Percentiles rank a stretch among this genome's conserved stretches.
These are phyloP conservation scores for Linum tenue DNA, from an alignment of 345 rosid genomes.

Conservation along the genomic window DNA sequence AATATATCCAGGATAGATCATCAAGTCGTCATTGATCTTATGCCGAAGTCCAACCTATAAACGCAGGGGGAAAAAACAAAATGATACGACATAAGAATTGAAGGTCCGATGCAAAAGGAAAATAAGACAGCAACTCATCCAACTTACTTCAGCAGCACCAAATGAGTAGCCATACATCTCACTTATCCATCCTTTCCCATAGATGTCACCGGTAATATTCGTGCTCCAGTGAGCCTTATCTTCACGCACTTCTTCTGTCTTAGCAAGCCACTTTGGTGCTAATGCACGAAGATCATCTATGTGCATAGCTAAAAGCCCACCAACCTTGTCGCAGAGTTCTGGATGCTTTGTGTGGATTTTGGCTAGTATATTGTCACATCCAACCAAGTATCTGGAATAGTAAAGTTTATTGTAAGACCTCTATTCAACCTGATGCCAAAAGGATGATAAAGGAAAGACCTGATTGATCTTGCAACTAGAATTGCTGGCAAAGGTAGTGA, in stretches of 20 bases:
- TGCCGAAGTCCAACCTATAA: constrained; percentile 88
- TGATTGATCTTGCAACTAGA: no score
- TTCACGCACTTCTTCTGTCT: constrained; percentile 93
- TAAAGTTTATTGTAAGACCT: constrained; percentile 4
- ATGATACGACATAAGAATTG: constrained; percentile 1
- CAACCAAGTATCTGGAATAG: constrained; percentile 65
- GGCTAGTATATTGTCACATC: constrained; percentile 85
- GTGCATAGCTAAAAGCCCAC: constrained; percentile 97
- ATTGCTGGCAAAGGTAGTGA: no score
- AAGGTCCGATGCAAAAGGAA: not conserved
- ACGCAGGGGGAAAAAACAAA: constrained; percentile 11
- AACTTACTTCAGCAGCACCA: constrained; percentile 89
- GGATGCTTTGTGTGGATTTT: constrained; percentile 76
- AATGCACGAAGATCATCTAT: constrained; percentile 82
- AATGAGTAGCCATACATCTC: constrained; percentile 99
- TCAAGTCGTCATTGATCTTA: constrained; percentile 77
- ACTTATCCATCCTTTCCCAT: constrained; percentile 92
- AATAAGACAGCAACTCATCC: constrained; percentile 10
- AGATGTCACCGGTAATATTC: constrained; percentile 94
- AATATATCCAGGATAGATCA: constrained; percentile 94
- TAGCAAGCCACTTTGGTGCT: constrained; percentile 94
- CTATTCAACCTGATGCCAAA: constrained; percentile 1
- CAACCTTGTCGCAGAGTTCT: constrained; percentile 87
- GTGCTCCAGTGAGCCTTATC: constrained; percentile 92
- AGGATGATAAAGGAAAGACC: not conserved